phyloP scores from a whole-genome alignment of 2,329 filamentous ascomycete genomes.

The Stachybotrys chlorohalonatus region DNA sequence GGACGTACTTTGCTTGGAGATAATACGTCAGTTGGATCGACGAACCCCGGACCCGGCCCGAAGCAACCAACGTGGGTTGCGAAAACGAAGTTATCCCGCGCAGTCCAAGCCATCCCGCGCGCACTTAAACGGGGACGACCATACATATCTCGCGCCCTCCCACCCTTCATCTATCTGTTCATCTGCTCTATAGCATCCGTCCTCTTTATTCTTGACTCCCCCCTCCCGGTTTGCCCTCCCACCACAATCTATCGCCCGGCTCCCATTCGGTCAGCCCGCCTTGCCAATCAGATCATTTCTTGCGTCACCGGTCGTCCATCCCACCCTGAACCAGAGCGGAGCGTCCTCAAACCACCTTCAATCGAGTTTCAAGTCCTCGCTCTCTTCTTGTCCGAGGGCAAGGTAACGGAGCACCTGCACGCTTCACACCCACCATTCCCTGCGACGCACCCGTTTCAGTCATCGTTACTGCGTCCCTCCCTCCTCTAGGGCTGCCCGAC shows the following conservation, averaged over 20 bases:
- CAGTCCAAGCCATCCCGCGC: background rate
- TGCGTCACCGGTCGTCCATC: background rate
- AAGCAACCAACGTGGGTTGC: background rate
- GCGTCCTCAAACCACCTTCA: background rate
- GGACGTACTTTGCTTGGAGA: background rate
- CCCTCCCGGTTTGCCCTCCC: background rate
- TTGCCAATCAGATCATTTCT: background rate
- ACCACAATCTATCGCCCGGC: background rate
- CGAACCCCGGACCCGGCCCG: background rate
- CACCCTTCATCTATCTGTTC: background rate
- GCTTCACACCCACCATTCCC: background rate
- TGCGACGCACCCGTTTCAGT: background rate
- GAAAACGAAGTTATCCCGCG: background rate
- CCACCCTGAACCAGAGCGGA: background rate
- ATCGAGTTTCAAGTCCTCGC: background rate
- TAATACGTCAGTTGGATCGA: background rate
- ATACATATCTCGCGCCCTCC: background rate
- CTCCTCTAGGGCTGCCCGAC: background rate
- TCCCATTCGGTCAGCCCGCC: background rate
- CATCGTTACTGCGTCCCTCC: background rate
- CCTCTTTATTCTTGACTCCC: background rate
- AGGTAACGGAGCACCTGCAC: background rate
- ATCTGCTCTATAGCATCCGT: background rate
- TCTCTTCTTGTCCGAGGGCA: background rate
- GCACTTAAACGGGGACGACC: background rate